Evolutionary conservation across 495 filamentous ascomycete genomes (phyloP).

Genomic region (Lentithecium fluviatile): DNA sequence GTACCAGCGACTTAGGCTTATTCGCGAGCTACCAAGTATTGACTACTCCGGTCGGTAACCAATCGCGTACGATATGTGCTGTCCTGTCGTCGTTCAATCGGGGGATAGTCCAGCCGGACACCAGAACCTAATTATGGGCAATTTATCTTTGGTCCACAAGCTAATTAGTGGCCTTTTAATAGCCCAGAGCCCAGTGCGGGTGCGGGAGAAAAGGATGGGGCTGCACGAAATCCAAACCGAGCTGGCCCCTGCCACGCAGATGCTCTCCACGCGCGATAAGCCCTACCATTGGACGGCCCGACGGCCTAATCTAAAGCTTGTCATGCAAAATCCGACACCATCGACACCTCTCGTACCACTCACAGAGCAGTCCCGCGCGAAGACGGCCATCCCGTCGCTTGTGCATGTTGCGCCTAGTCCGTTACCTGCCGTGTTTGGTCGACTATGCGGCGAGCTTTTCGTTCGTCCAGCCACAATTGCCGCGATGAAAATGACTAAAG

Average conservation of each 20-base stretch:
- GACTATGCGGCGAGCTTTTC: constrained; percentile 15
- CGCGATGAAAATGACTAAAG: constrained; percentile 26
- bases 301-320: constrained; percentile 33
- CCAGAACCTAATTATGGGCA: constrained; percentile 33
- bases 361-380: constrained; percentile 15
- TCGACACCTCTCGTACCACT: constrained; percentile 23
- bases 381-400: constrained; percentile 33
- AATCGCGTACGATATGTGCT: constrained; percentile 20
- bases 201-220: constrained; percentile 16
- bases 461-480: constrained; percentile 8
- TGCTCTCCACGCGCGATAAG: constrained; percentile 23
- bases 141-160: background rate
- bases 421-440: constrained; percentile 19
- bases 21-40: constrained; percentile 34
- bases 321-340: constrained; percentile 27
- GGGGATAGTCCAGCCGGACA: constrained; percentile 5
- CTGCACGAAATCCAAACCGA: constrained; percentile 30
- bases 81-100: constrained; percentile 1
- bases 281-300: constrained; percentile 29
- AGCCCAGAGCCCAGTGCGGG: too few species aligned
- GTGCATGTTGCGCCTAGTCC: constrained; percentile 13
- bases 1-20: constrained; percentile 29
- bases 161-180: constrained; percentile 37
- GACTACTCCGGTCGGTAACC: constrained; percentile 32
- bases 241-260: constrained; percentile 11